phyloP scores from a whole-genome alignment of 768 basidiomycete genomes.

The Holtermanniella nyarrowii region DNA sequence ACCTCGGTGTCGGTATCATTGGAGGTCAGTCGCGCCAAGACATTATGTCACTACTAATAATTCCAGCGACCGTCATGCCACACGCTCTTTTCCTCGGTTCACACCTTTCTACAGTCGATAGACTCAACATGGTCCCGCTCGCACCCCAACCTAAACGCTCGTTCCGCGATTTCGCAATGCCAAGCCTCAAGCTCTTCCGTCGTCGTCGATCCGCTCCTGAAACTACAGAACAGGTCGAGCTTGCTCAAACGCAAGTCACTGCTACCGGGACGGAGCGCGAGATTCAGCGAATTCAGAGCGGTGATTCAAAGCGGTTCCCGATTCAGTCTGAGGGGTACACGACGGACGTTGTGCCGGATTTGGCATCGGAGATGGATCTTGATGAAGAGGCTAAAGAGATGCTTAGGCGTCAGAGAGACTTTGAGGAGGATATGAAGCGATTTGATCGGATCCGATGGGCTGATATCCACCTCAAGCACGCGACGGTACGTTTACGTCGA shows the following conservation, averaged over 20 bases:
- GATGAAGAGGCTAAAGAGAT: slow-evolving; percentile 11
- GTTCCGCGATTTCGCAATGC: slow-evolving; percentile 9
- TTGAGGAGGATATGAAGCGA: slow-evolving; percentile 24
- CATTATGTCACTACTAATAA: background rate
- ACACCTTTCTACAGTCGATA: slow-evolving; percentile 70
- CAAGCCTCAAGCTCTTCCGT: slow-evolving; percentile 7
- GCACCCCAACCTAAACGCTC: slow-evolving; percentile 8
- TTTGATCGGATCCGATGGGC: slow-evolving; percentile 40
- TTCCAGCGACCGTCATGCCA: slow-evolving; percentile 81
- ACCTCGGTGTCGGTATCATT: slow-evolving; percentile 36
- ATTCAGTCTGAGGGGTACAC: background rate
- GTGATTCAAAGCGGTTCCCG: background rate
- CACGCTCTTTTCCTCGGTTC: slow-evolving; percentile 86
- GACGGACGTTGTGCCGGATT: background rate
- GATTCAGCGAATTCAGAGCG: no score
- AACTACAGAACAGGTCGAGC: background rate
- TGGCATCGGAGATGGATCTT: no score
- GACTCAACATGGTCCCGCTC: slow-evolving; percentile 44
- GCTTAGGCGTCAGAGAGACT: slow-evolving; percentile 12
- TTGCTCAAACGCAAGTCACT: background rate
- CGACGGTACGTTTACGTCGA: slow-evolving; percentile 26
- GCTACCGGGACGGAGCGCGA: no score
- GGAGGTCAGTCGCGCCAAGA: slow-evolving; percentile 18
- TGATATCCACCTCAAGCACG: slow-evolving; percentile 35
- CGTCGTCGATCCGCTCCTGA: background rate